Conservation (phyloP, 192 early-diverging fungal species). For the Coemansia umbellata region DNA sequence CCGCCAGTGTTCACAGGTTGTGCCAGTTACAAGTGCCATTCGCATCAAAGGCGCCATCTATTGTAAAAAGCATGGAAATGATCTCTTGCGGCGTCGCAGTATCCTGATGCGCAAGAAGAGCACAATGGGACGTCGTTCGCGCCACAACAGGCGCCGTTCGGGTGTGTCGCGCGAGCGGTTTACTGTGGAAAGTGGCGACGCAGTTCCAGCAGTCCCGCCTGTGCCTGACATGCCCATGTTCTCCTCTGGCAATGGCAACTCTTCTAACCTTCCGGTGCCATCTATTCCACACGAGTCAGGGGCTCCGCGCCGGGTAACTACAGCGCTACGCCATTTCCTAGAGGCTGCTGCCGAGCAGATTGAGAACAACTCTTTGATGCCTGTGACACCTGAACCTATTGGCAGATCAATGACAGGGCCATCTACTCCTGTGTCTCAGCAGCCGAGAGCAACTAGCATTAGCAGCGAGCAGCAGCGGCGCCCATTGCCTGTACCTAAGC, state of each 20-base stretch:
- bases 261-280: conserved; percentile 6
- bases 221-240: conserved; percentile 36
- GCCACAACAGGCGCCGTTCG: conserved; percentile 24
- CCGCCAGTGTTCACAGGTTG: conserved; percentile 44
- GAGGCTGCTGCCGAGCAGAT: conserved; percentile 52
- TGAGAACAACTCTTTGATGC: conserved; percentile 34
- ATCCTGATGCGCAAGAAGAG: conserved; percentile 56
- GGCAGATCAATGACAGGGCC: not conserved
- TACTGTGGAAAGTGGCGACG: not conserved
- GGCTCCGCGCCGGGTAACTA: conserved; percentile 27
- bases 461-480: conserved; percentile 3
- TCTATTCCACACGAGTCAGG: not conserved
- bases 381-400: conserved; percentile 12
- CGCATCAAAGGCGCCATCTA: conserved; percentile 52
- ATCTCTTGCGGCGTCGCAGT: conserved; percentile 51
- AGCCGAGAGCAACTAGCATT: not conserved
- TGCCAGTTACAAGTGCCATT: conserved; percentile 27
- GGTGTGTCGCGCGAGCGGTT: conserved; percentile 30
- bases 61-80: conserved; percentile 51
- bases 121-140: conserved; percentile 49
- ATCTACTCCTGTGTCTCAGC: not conserved
- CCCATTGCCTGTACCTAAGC: conserved; percentile 23
- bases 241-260: conserved; percentile 4
- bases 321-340: conserved; percentile 47
- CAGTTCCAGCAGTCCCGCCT: conserved; percentile 13